Conservation (phyloP, 2,329 filamentous ascomycete species). For the Aurifilum marmelostoma region DNA sequence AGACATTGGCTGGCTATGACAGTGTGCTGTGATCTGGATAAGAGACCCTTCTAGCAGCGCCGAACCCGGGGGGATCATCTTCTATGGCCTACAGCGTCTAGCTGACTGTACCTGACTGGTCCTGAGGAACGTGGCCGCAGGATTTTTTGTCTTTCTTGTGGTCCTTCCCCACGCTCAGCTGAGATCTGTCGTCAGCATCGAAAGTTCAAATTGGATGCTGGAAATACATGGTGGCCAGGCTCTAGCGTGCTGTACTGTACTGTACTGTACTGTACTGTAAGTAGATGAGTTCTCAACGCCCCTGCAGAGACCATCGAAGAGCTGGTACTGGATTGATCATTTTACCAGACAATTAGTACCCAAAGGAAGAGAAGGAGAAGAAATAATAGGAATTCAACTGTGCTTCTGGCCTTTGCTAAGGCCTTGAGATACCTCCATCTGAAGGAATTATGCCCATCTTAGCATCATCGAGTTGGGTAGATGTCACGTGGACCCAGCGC, state of each 20-base stretch:
- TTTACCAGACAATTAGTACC: not conserved
- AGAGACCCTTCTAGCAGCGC: too few relatives aligned
- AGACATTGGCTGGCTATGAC: not conserved
- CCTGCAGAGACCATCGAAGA: not conserved
- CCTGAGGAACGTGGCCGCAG: not conserved
- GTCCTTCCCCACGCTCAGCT: not conserved
- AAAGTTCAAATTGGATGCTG: not conserved
- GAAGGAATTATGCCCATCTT: too few relatives aligned
- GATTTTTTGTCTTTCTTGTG: not conserved
- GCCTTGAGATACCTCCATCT: not conserved
- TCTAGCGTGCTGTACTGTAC: not conserved
- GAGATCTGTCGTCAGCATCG: not conserved
- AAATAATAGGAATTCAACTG: not conserved
- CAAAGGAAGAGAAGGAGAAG: too few relatives aligned
- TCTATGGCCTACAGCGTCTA: not conserved
- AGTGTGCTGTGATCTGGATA: not conserved
- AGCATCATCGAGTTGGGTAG: not conserved
- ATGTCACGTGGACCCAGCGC: slow-evolving; percentile 4
- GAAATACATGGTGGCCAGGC: not conserved
- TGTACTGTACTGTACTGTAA: too few relatives aligned
- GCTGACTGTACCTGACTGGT: not conserved
- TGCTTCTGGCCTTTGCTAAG: not conserved
- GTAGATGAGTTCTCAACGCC: not conserved
- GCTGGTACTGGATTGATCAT: not conserved
- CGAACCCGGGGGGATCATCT: not conserved